These are phyloP conservation scores for Saccharomycopsis olivae DNA, from an alignment of 805 yeast species.

Conservation along the genomic window DNA sequence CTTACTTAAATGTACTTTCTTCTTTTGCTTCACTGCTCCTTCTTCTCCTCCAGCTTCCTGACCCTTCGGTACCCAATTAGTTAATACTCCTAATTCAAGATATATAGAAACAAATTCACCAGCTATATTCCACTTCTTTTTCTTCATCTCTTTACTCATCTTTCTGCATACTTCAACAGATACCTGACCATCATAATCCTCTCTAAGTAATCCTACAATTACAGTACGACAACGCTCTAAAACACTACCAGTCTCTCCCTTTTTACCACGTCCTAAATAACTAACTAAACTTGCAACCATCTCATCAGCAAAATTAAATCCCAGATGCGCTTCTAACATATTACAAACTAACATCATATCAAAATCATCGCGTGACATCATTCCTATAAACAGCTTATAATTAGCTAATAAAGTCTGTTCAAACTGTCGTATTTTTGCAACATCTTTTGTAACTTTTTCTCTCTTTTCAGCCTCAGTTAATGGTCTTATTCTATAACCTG, in stretches of 20 bases:
- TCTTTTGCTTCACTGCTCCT: slow-evolving; percentile 58
- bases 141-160: slow-evolving; percentile 57
- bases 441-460: slow-evolving; percentile 77
- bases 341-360: slow-evolving; percentile 29
- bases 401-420: slow-evolving; percentile 69
- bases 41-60: slow-evolving; percentile 36
- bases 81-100: slow-evolving; percentile 33
- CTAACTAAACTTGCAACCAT: slow-evolving; percentile 56
- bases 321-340: slow-evolving; percentile 39
- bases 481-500: slow-evolving; percentile 79
- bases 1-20: slow-evolving; percentile 84
- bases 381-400: slow-evolving; percentile 57
- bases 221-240: slow-evolving; percentile 41
- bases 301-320: slow-evolving; percentile 79
- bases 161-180: slow-evolving; percentile 64
- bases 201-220: slow-evolving; percentile 58
- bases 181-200: slow-evolving; percentile 72
- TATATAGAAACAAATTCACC: slow-evolving; percentile 45
- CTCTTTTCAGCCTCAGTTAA: slow-evolving; percentile 69
- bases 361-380: slow-evolving; percentile 36
- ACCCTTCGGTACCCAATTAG: slow-evolving; percentile 72
- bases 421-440: slow-evolving; percentile 63
- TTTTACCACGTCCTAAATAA: slow-evolving; percentile 47
- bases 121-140: slow-evolving; percentile 70
- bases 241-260: slow-evolving; percentile 14